Evolutionary conservation across 169 alveolate genomes (phyloP).

Genomic region (Plasmodium inui): DNA sequence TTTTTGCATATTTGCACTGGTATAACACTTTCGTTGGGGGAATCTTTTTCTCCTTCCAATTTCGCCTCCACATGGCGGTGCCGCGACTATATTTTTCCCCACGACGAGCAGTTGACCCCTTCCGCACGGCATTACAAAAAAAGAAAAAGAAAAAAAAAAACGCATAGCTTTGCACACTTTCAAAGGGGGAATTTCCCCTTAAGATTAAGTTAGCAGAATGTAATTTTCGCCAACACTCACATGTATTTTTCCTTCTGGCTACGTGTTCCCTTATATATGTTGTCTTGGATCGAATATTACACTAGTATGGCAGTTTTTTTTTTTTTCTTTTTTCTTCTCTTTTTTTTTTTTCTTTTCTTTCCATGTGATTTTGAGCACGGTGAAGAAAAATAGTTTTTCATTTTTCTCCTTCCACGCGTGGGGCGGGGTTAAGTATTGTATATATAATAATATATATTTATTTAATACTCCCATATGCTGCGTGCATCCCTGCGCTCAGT

Average conservation of each 20-base stretch:
- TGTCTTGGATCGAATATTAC: not conserved
- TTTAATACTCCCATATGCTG: not conserved
- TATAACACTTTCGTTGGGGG: not conserved
- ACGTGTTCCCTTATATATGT: not conserved
- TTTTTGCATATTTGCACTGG: not conserved
- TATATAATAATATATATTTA: not conserved
- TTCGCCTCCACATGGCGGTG: not conserved
- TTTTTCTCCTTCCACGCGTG: not conserved
- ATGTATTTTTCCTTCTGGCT: not conserved
- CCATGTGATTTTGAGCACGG: not conserved
- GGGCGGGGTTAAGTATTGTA: not conserved
- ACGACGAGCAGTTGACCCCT: not conserved
- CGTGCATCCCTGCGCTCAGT: not conserved
- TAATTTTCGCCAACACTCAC: not conserved
- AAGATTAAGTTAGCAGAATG: not conserved
- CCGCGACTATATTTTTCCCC: not conserved
- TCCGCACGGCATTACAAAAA: not conserved
- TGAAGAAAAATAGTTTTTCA: not conserved
- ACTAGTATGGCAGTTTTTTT: not conserved
- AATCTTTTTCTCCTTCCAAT: not conserved
- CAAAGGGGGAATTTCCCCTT: not conserved
- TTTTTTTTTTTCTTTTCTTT: not conserved
- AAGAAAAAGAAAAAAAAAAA: not conserved
- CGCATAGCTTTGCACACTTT: not conserved
- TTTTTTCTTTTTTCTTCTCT: not conserved